Conservation (phyloP, 805 yeast species). For the Sungouiozyma ichnusensis region DNA sequence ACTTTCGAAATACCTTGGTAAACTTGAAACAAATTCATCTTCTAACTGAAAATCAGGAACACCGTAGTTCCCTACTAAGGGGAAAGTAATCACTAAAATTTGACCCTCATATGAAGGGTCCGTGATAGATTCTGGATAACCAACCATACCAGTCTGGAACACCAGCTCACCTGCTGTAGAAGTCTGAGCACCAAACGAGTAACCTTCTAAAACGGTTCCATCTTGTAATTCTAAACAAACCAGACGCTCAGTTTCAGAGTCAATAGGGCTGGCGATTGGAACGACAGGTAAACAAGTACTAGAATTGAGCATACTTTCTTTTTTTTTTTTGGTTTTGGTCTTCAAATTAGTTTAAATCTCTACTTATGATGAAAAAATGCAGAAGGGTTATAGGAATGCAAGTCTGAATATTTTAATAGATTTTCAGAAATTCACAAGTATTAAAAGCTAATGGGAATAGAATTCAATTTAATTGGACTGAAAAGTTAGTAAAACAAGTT, state of each 20-base stretch:
- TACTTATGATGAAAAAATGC: too few species aligned
- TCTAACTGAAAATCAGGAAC: slow-evolving; percentile 79
- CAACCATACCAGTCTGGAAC: slow-evolving; percentile 99
- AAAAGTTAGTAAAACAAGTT: background rate
- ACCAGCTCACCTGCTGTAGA: slow-evolving; percentile 94
- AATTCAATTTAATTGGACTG: too few species aligned
- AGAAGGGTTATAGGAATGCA: background rate
- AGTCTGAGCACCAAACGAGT: slow-evolving; percentile 89
- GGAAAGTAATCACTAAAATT: slow-evolving; percentile 91
- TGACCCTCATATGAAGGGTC: slow-evolving; percentile 99
- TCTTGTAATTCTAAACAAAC: slow-evolving; percentile 83
- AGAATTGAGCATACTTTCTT: background rate
- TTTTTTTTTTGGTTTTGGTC: background rate
- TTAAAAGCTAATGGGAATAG: background rate
- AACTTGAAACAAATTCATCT: slow-evolving; percentile 61
- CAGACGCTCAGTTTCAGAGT: slow-evolving; percentile 68
- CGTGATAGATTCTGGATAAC: slow-evolving; percentile 95
- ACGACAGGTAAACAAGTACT: slow-evolving; percentile 44
- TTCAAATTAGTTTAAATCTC: too few species aligned
- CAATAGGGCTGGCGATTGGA: slow-evolving; percentile 88
- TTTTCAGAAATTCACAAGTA: background rate
- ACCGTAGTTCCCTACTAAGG: slow-evolving; percentile 97
- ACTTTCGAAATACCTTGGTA: slow-evolving; percentile 93
- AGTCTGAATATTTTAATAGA: background rate
- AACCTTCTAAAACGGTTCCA: slow-evolving; percentile 83